A percentile compares a stretch with the other conserved stretches of the same genome.
Conservation (phyloP, 305 asterid genomes). For the Plantago coronopus region DNA sequence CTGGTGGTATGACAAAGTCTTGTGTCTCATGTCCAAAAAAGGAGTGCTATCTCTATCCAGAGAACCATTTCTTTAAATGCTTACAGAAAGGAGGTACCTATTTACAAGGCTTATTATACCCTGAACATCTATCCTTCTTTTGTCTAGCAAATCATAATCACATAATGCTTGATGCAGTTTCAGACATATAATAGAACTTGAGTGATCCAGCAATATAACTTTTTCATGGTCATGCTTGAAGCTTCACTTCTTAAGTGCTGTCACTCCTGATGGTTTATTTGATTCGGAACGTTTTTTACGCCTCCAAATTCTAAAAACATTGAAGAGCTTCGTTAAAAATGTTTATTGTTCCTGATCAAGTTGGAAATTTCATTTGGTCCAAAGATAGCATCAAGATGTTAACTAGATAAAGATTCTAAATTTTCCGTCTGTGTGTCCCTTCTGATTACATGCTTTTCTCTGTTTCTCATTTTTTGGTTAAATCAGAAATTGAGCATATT, state of each 20-base stretch:
- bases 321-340: neutral
- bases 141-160: no score
- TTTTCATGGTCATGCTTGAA: neutral
- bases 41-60: neutral
- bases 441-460: slow-evolving; percentile 5
- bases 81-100: neutral
- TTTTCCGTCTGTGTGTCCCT: neutral
- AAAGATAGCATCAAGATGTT: neutral
- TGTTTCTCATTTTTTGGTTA: slow-evolving; percentile 17
- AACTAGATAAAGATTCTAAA: neutral
- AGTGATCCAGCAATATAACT: neutral
- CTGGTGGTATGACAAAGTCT: neutral
- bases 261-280: neutral
- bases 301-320: neutral
- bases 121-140: no score
- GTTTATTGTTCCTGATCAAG: neutral
- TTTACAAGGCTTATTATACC: no score
- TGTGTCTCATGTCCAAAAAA: neutral
- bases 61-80: neutral
- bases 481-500: slow-evolving; percentile 94
- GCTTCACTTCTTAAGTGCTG: neutral
- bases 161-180: neutral
- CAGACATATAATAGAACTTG: neutral
- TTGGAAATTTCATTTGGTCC: neutral
- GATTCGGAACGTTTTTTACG: slow-evolving; percentile 1